These are phyloP conservation scores for Ilex asprella DNA, from an alignment of 257 asterid genomes.

Conservation along the genomic window DNA sequence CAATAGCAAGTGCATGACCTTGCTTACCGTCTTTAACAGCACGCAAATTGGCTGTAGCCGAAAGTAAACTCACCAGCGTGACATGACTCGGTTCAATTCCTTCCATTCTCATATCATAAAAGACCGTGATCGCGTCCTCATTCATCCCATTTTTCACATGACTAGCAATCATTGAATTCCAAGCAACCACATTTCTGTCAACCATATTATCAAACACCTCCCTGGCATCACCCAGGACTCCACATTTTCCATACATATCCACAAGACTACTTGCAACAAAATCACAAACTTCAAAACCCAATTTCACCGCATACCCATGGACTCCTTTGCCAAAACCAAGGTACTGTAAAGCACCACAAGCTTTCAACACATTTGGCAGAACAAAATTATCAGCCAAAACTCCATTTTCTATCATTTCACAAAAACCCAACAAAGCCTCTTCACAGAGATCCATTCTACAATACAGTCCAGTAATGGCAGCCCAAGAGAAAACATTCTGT, in stretches of 20 bases:
- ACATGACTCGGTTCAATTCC: slow-evolving; percentile 22
- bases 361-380: slow-evolving; percentile 26
- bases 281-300: slow-evolving; percentile 17
- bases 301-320: slow-evolving; percentile 24
- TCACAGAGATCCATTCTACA: slow-evolving; percentile 16
- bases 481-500: slow-evolving; percentile 26
- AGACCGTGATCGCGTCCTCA: slow-evolving; percentile 16
- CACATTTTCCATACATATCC: slow-evolving; percentile 34
- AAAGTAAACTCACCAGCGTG: slow-evolving; percentile 21
- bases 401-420: slow-evolving; percentile 26
- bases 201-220: slow-evolving; percentile 24
- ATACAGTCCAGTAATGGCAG: slow-evolving; percentile 27
- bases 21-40: slow-evolving; percentile 26
- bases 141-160: slow-evolving; percentile 21
- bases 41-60: slow-evolving; percentile 23
- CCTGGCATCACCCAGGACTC: slow-evolving; percentile 18
- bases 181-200: slow-evolving; percentile 24
- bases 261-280: slow-evolving; percentile 28
- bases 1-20: slow-evolving; percentile 22
- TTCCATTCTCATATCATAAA: slow-evolving; percentile 18
- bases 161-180: slow-evolving; percentile 27
- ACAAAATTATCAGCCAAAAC: slow-evolving; percentile 25
- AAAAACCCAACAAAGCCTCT: slow-evolving; percentile 19
- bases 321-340: slow-evolving; percentile 22
- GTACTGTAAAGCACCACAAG: slow-evolving; percentile 22